Percentiles rank a stretch among this genome's conserved stretches.
Evolutionary conservation across 352 stramenopile genomes (phyloP).

Genomic region (Phytophthora citricola): DNA sequence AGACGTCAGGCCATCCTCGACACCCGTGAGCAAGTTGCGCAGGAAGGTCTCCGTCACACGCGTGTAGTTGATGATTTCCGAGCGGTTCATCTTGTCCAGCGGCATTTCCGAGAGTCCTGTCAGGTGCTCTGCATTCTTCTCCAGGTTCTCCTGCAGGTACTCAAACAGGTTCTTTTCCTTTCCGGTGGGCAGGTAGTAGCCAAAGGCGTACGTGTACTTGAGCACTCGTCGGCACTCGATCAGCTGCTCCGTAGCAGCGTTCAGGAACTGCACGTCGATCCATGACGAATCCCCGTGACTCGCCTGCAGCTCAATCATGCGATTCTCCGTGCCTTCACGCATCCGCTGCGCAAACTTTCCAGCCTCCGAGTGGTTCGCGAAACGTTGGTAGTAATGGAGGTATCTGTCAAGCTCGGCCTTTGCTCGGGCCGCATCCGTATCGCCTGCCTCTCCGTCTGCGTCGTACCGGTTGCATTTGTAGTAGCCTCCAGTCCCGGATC

Average conservation of each 20-base stretch:
- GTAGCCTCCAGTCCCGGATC: constrained; percentile 96
- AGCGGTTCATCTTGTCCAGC: constrained; percentile 93
- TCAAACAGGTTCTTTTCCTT: constrained; percentile 96
- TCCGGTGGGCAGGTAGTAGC: constrained; percentile 92
- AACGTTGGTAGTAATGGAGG: constrained; percentile 99
- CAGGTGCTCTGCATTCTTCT: constrained; percentile 94
- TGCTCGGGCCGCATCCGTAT: constrained; percentile 91
- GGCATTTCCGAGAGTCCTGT: constrained; percentile 91
- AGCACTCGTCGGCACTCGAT: constrained; percentile 98
- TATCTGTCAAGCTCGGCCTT: constrained; percentile 99
- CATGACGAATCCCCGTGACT: constrained; percentile 91
- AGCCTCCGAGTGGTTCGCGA: constrained; percentile 95
- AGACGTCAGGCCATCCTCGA: constrained; percentile 90
- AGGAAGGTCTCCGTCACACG: constrained; percentile 94
- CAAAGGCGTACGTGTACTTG: constrained; percentile 98
- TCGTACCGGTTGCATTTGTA: constrained; percentile 99
- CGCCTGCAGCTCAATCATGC: constrained; percentile 97
- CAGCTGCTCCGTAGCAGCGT: constrained; percentile 95
- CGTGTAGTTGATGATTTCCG: constrained; percentile 95
- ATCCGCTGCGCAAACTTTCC: constrained; percentile 98
- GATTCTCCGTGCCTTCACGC: constrained; percentile 94
- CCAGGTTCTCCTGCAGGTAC: constrained; percentile 94
- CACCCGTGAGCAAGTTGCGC: constrained; percentile 88
- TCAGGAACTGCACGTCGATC: constrained; percentile 99
- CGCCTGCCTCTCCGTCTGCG: constrained; percentile 45